These are phyloP conservation scores for Aquilaria yunnanensis DNA, from an alignment of 345 rosid species.

Conservation along the genomic window DNA sequence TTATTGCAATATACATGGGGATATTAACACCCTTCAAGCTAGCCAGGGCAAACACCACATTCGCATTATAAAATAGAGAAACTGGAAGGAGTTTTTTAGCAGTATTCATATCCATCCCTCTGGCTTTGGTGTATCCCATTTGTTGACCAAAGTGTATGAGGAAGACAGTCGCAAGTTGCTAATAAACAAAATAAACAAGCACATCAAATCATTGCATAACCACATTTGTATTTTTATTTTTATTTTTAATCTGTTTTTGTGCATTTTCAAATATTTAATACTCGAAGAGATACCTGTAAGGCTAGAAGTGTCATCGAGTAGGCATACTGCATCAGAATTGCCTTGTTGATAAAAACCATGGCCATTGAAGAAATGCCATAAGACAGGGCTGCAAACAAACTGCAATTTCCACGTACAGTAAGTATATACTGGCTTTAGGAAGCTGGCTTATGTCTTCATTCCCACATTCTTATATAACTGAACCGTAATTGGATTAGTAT, in stretches of 20 bases:
- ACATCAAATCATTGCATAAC: background rate
- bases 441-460: background rate
- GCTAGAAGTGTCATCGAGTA: constrained; percentile 87
- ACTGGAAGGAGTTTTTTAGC: constrained; percentile 75
- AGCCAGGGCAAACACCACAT: constrained; percentile 94
- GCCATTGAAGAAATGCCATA: constrained; percentile 97
- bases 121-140: constrained; percentile 61
- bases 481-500: background rate
- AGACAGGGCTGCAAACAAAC: constrained; percentile 71
- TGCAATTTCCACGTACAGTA: constrained; percentile 20
- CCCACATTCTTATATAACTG: background rate
- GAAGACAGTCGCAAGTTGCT: constrained; percentile 88
- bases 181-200: constrained; percentile 3
- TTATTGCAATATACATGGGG: constrained; percentile 97
- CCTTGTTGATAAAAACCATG: constrained; percentile 97
- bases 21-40: constrained; percentile 98
- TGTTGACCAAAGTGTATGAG: constrained; percentile 71
- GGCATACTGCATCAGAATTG: constrained; percentile 78
- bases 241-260: background rate
- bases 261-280: background rate
- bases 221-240: background rate
- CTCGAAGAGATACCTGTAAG: constrained; percentile 47
- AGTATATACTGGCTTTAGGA: too few relatives aligned
- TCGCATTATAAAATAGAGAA: constrained; percentile 92
- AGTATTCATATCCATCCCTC: constrained; percentile 50